Evolutionary conservation across 208 protist genomes (phyloP), one percentile per base, ranked within the genome.

Genomic region (Leishmania tarentolae): DNA sequence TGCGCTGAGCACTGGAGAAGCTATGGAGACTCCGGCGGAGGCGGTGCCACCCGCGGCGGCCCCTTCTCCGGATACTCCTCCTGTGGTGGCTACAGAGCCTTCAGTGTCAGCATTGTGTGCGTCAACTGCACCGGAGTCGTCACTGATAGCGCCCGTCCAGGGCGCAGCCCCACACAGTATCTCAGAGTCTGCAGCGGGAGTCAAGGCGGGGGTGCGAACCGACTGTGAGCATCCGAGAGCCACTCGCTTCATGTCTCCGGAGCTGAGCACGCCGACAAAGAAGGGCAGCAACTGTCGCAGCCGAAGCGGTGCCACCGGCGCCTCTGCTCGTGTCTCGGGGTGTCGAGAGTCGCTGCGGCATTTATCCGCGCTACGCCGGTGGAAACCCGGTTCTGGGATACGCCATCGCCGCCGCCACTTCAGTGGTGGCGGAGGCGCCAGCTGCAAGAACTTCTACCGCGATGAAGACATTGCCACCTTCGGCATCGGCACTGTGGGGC

Each of bases 401-500:
- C 31, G 19, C 0, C 15, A 15, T 0, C 57, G 37, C 7, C 83
- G 66, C 74, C 37, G 76, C 35, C 24, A 84, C 80, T 87, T 81
- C 52, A 28, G 57, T 61, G 79, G 73, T 3, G n/a, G 19, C 24
- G 24, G 72, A 42, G 79, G 63, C n/a, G 47, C 68, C 65, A 86
- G 66, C 68, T 89, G 77, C 75, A 53, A 81, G 3, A 86, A 89
- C 61, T 86, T 83, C 71, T 90, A 84, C 61, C 47, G 84, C 40
- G 52, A 59, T 31, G 85, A 89, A 37, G 75, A 76, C 50, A 3
- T 69, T 8, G 37, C 71, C n/a, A 78, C 17, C 63, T 87, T 92
- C 59, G 91, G 91, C 31, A 50, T 89, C 2, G 91, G 91, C 63
- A 94, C 91, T 13, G 87, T 90, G 42, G 91, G 91, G 13, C 82